phyloP scores from a whole-genome alignment of 495 filamentous ascomycete genomes.

The Tuber borchii region DNA sequence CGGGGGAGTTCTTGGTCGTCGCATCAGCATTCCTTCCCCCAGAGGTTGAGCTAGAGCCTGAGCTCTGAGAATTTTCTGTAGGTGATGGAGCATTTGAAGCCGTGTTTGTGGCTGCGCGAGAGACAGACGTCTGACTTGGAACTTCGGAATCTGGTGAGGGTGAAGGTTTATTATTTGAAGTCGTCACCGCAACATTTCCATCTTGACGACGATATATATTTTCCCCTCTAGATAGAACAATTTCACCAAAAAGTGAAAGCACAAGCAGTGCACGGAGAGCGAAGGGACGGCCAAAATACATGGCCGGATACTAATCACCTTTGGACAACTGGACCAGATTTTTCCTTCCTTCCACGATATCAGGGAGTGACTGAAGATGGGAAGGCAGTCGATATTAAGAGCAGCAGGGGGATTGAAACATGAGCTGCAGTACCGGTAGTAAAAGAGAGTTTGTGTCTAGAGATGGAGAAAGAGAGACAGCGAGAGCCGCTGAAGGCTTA shows the following conservation, averaged over 20 bases:
- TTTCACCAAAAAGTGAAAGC: conserved; percentile 26
- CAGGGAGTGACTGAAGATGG: neutral
- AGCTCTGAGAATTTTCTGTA: neutral
- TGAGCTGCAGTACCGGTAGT: neutral
- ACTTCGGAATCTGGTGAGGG: conserved; percentile 3
- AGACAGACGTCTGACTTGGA: neutral
- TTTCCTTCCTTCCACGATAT: neutral
- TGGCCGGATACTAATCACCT: conserved; percentile 20
- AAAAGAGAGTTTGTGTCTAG: neutral
- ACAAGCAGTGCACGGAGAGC: conserved; percentile 30
- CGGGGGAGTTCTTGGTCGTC: conserved; percentile 2
- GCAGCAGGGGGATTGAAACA: conserved; percentile 1
- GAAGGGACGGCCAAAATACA: conserved; percentile 27
- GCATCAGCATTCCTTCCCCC: neutral
- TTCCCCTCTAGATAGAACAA: conserved; percentile 27
- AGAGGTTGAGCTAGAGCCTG: neutral
- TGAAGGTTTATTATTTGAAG: conserved; percentile 3
- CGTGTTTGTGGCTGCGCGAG: neutral
- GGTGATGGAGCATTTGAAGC: neutral
- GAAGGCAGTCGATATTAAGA: conserved; percentile 1
- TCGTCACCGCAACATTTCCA: conserved; percentile 7
- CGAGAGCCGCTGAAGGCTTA: conserved; percentile 7
- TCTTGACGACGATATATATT: conserved; percentile 19
- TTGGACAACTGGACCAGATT: neutral
- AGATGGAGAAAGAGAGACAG: conserved; percentile 10